Base-by-base conservation (phyloP, 2,329 filamentous ascomycete species). In the Keithomyces neogunnii region DNA sequence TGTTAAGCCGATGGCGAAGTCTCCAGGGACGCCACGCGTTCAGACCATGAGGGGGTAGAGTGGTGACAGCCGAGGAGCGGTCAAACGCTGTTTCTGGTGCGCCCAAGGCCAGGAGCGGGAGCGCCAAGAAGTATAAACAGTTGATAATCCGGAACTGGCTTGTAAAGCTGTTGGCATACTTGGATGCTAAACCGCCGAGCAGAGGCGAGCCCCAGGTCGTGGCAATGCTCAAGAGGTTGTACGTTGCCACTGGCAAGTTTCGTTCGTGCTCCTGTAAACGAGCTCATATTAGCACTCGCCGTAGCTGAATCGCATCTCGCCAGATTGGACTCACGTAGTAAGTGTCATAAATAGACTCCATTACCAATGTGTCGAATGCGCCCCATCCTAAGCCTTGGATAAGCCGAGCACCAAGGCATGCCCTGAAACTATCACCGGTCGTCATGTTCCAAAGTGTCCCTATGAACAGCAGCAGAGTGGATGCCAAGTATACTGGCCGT, bases 301-400 rank as follows among this genome's bases (percentile, higher is more conserved):
- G 3, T 8, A 5, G 26, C 5, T 9, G 30, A 30, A 4, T 9
- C 5, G 31, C 6, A 29, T 4, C 28, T 32, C 10, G n/a, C 26
- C 4, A 11, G 10, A 29, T 19, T 7, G 9, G 7, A 63, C 75
- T 63, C 61, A 81, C 78, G 59, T 78, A 82, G 60, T 73, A 82
- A 1, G 75, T 76, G 56, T 83, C 80, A 45, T 78, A 72, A 47
- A 83, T 75, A 2, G 74, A 76, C 2, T 70, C 71, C 33, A 75
- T 63, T 32, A 80, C 67, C 39, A 82, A 62, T 4, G 71, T 73
- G 56, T 83, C 80, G 53, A 82, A 79, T 9, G 74, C 73, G 5
- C 79, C 79, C 75, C 80, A 81, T n/a, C 75, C 79, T 0, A 82
- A 51, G 1, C 78, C 78, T 58, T 82, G 77, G 35, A 82, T 69